These are phyloP conservation scores for Spergularia bocconei DNA, from an alignment of 148 eudicot genomes.

Conservation along the genomic window DNA sequence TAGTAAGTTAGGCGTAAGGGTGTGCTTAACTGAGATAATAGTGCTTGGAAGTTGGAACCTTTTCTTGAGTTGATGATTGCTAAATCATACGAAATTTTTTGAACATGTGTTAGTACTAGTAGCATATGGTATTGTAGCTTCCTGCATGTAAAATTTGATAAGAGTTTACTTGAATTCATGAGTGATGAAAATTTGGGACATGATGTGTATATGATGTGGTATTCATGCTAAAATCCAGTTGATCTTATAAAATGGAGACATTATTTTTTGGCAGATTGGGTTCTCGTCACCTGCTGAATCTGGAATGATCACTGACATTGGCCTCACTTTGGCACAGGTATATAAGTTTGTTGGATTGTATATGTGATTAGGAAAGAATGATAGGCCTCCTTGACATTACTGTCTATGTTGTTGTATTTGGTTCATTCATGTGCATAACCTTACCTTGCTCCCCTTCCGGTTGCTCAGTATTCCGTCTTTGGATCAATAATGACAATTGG, in stretches of 20 bases:
- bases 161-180: too few species aligned
- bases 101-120: too few species aligned
- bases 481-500: constrained; percentile 58
- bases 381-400: neutral
- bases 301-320: constrained; percentile 72
- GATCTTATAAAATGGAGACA: neutral
- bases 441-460: neutral
- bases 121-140: too few species aligned
- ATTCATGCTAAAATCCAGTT: neutral
- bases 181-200: too few species aligned
- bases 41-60: too few species aligned
- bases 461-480: constrained; percentile 46
- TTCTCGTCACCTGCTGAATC: constrained; percentile 80
- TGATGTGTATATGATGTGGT: too few species aligned
- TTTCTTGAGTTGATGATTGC: too few species aligned
- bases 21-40: too few species aligned
- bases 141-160: too few species aligned
- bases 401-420: neutral
- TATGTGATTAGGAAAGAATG: neutral
- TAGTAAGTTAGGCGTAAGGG: too few species aligned
- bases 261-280: constrained; percentile 57
- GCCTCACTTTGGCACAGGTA: constrained; percentile 66
- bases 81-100: too few species aligned
- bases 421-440: neutral
- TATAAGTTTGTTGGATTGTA: neutral